phyloP scores from a whole-genome alignment of 345 rosid species.

The Punica granatum region DNA sequence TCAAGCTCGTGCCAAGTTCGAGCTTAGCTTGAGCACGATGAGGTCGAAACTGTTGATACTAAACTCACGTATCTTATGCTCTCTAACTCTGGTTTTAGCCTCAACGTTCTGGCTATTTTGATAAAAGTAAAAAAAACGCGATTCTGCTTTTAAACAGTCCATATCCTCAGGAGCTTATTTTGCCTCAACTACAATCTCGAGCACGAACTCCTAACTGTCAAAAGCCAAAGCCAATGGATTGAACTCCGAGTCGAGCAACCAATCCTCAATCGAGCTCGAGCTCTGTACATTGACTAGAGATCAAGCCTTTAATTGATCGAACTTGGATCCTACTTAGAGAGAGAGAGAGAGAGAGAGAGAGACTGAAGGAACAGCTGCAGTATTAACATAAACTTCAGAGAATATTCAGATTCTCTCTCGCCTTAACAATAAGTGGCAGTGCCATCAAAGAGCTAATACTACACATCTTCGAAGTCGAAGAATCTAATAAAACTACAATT shows the following conservation, averaged over 20 bases:
- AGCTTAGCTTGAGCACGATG: too few relatives aligned
- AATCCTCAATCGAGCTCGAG: too few relatives aligned
- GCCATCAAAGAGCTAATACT: too few relatives aligned
- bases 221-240: neutral
- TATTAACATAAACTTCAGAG: too few relatives aligned
- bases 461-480: neutral
- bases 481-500: neutral
- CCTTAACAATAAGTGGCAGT: too few relatives aligned
- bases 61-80: neutral
- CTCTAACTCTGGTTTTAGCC: neutral
- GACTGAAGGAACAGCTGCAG: too few relatives aligned
- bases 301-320: neutral
- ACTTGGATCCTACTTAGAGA: too few relatives aligned
- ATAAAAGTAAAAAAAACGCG: neutral
- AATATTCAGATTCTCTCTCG: too few relatives aligned
- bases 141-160: too few relatives aligned
- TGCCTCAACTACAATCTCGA: neutral
- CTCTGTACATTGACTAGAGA: neutral
- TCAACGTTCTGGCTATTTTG: neutral
- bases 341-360: too few relatives aligned
- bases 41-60: neutral
- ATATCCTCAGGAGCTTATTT: too few relatives aligned
- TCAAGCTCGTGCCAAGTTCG: too few relatives aligned
- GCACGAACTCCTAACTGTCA: neutral
- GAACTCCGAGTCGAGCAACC: neutral